Percentiles rank a stretch among this genome's conserved stretches.
Evolutionary conservation across 441 rosid species (phyloP).

Genomic region (Jatropha podagrica): DNA sequence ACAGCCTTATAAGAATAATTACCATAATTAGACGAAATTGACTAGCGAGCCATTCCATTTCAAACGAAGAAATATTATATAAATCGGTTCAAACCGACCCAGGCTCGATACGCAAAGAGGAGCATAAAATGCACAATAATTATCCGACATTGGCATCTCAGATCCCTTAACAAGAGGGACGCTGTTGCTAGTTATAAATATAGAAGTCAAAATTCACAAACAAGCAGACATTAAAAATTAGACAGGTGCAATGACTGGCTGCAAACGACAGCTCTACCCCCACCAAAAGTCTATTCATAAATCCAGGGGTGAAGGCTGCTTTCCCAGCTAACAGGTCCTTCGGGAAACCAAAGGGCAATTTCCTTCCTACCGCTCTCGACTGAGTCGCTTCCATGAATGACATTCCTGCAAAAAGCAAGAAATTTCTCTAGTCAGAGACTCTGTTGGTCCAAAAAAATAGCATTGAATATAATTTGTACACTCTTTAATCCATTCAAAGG

Average conservation of each 20-base stretch:
- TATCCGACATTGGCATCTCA: background rate
- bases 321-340: conserved; percentile 72
- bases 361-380: conserved; percentile 82
- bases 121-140: background rate
- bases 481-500: too few species aligned
- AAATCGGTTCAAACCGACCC: too few species aligned
- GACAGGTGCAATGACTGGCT: background rate
- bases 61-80: too few species aligned
- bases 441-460: background rate
- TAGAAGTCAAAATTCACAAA: conserved; percentile 8
- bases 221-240: background rate
- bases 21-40: too few species aligned
- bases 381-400: conserved; percentile 90
- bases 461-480: too few species aligned
- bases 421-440: conserved; percentile 6
- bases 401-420: conserved; percentile 50
- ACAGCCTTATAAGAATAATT: too few species aligned
- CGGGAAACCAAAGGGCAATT: conserved; percentile 90
- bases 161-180: background rate
- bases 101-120: background rate
- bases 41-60: too few species aligned
- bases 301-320: conserved; percentile 81
- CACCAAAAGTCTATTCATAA: conserved; percentile 47
- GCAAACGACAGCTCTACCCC: background rate
- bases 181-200: background rate